Conservation (phyloP, 1,284 basidiomycete species). For the Gymnopus androsaceus region DNA sequence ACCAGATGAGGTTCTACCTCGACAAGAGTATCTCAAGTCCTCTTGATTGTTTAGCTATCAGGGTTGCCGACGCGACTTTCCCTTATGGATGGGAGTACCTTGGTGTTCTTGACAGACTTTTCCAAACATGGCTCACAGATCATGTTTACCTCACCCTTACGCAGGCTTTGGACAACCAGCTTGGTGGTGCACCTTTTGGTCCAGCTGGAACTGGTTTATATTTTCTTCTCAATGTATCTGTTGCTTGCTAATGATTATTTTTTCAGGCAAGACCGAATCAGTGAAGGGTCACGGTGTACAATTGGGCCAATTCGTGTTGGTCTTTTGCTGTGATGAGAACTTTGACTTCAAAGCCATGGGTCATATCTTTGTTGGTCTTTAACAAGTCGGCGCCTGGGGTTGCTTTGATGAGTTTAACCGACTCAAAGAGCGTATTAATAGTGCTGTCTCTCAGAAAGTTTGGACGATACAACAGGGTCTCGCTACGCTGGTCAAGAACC, state of each 20-base stretch:
- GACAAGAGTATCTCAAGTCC: conserved; percentile 73
- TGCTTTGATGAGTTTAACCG: conserved; percentile 99
- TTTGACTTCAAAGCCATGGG: conserved; percentile 99
- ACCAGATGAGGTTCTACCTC: conserved; percentile 98
- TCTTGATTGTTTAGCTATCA: conserved; percentile 78
- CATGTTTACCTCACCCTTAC: conserved; percentile 96
- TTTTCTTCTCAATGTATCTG: conserved; percentile 8
- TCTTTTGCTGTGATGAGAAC: conserved; percentile 99
- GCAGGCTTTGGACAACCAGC: conserved; percentile 91
- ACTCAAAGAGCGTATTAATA: conserved; percentile 95
- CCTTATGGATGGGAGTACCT: conserved; percentile 99
- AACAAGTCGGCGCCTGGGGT: conserved; percentile 99
- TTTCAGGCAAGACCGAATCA: conserved; percentile 93
- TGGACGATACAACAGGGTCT: conserved; percentile 98
- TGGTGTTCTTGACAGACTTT: conserved; percentile 94
- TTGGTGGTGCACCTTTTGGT: conserved; percentile 97
- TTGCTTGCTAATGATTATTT: conserved; percentile 3
- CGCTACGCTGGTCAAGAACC: conserved; percentile 76
- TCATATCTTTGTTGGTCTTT: conserved; percentile 96
- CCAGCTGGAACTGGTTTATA: conserved; percentile 91
- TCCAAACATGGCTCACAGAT: conserved; percentile 98
- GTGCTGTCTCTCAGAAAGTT: conserved; percentile 98
- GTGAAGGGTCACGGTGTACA: conserved; percentile 98
- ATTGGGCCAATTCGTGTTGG: conserved; percentile 95
- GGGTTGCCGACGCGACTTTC: conserved; percentile 91